Conservation (phyloP, 2,329 filamentous ascomycete species). For the Alternaria sp. region DNA sequence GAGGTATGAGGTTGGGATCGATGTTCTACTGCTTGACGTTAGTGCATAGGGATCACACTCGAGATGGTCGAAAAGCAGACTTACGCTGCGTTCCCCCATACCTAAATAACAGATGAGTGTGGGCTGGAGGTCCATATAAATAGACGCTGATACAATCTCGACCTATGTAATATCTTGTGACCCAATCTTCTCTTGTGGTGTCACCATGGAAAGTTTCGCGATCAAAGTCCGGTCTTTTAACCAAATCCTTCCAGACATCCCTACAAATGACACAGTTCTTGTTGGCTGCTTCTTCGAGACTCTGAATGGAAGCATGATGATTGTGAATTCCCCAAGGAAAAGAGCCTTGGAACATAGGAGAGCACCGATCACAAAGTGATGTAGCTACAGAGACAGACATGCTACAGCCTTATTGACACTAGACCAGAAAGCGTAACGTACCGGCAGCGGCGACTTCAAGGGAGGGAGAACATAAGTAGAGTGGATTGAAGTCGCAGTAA, state of each 20-base stretch:
- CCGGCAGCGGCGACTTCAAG: neutral
- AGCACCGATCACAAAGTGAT: neutral
- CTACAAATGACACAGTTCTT: neutral
- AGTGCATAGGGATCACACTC: neutral
- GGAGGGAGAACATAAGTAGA: accelerated
- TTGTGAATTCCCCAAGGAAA: accelerated
- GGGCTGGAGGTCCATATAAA: no score
- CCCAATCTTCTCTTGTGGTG: no score
- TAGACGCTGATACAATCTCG: accelerated
- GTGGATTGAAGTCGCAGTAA: accelerated
- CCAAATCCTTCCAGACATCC: neutral
- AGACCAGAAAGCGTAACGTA: no score
- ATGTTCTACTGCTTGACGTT: neutral
- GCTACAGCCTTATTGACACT: neutral
- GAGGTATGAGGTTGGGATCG: neutral
- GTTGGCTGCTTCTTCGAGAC: neutral
- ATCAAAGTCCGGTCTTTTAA: neutral
- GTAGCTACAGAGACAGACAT: neutral
- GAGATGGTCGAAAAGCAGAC: neutral
- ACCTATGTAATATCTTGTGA: no score
- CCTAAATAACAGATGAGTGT: no score
- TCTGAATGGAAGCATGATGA: neutral
- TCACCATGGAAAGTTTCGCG: neutral
- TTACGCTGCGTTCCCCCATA: neutral
- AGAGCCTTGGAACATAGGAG: neutral